Percentiles rank a stretch among this genome's conserved stretches.
These are phyloP conservation scores for Scheffersomyces spartinae DNA, from an alignment of 805 yeast genomes.

Conservation along the genomic window DNA sequence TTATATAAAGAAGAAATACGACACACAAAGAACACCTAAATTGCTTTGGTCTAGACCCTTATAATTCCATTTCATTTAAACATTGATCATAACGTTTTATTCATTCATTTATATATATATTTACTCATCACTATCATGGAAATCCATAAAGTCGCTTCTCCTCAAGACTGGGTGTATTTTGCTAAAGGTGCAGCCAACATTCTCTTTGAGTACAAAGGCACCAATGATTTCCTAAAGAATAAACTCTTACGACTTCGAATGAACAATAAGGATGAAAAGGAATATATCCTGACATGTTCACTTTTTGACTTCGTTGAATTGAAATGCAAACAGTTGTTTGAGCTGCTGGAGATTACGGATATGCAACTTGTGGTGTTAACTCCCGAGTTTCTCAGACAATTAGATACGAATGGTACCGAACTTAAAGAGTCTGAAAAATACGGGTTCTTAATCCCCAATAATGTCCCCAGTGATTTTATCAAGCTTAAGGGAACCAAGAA, in stretches of 20 bases:
- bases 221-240: conserved; percentile 15
- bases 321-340: conserved; percentile 17
- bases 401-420: conserved; percentile 14
- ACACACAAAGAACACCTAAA: no score
- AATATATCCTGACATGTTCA: conserved; percentile 22
- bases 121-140: no score
- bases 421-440: conserved; percentile 28
- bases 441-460: conserved; percentile 33
- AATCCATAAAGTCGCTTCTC: conserved; percentile 19
- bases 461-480: conserved; percentile 20
- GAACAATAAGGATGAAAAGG: conserved; percentile 18
- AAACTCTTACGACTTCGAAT: conserved; percentile 27
- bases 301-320: conserved; percentile 24
- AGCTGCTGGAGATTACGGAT: conserved; percentile 19
- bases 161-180: conserved; percentile 34
- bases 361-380: conserved; percentile 20
- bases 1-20: no score
- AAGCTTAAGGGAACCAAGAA: conserved; percentile 21
- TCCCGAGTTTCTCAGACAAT: conserved; percentile 15
- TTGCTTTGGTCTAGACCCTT: no score
- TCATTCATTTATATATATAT: no score
- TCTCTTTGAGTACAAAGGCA: conserved; percentile 28
- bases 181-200: conserved; percentile 42
- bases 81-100: no score
- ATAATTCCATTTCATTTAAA: no score